phyloP scores from a whole-genome alignment of 1,139 yeast genomes.

The Wickerhamiella infanticola region DNA sequence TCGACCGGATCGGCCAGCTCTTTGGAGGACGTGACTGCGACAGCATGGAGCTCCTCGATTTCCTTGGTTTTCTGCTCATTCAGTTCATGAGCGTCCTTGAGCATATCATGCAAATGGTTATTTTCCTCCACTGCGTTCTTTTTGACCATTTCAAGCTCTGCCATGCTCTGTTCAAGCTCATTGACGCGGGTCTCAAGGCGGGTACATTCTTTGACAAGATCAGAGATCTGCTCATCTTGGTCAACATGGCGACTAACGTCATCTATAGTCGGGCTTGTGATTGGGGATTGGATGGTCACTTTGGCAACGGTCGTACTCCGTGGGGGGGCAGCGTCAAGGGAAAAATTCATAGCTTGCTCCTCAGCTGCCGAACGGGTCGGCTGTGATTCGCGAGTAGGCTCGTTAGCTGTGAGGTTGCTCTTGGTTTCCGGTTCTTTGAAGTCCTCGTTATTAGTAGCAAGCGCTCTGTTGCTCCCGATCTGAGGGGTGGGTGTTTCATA shows the following conservation, averaged over 20 bases:
- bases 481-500: not conserved
- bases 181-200: slow-evolving; percentile 10
- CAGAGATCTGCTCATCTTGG: slow-evolving; percentile 20
- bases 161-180: slow-evolving; percentile 15
- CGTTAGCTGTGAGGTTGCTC: too few relatives aligned
- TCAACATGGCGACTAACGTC: slow-evolving; percentile 8
- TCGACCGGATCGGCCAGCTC: not conserved
- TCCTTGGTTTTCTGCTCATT: not conserved
- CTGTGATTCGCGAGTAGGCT: not conserved
- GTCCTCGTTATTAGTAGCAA: not conserved
- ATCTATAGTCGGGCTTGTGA: not conserved
- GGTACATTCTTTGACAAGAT: slow-evolving; percentile 20
- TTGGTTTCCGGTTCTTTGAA: too few relatives aligned
- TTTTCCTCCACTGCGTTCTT: slow-evolving; percentile 8
- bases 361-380: not conserved
- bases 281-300: not conserved
- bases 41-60: not conserved
- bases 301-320: not conserved
- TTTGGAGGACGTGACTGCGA: not conserved
- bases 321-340: not conserved
- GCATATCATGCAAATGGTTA: slow-evolving; percentile 7
- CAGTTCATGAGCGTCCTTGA: slow-evolving; percentile 5
- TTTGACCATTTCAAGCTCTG: slow-evolving; percentile 17
- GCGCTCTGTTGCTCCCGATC: not conserved
- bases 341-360: not conserved